Evolutionary conservation across 2,329 filamentous ascomycete species (phyloP).

Genomic region (Fusarium hainanense): DNA sequence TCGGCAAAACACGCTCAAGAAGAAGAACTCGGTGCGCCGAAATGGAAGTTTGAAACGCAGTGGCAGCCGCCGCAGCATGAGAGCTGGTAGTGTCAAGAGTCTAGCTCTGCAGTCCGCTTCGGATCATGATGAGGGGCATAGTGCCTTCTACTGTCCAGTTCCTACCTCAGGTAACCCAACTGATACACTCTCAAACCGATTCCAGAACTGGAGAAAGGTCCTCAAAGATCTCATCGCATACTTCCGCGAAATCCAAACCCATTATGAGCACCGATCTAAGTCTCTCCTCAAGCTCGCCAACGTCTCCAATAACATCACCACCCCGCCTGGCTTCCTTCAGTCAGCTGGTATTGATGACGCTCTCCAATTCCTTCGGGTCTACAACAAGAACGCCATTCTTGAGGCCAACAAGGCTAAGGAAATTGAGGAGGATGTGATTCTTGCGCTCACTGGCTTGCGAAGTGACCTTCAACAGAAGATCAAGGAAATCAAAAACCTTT

Average conservation of each 20-base stretch:
- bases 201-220: conserved; percentile 97
- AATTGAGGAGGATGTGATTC: conserved; percentile 90
- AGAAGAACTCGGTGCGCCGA: conserved; percentile 82
- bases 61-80: conserved; percentile 82
- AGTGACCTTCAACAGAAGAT: conserved; percentile 95
- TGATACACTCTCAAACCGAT: conserved; percentile 85
- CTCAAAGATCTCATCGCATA: conserved; percentile 95
- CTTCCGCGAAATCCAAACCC: conserved; percentile 89
- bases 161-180: conserved; percentile 90
- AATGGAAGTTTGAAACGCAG: conserved; percentile 81
- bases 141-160: conserved; percentile 89
- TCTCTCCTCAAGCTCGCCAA: conserved; percentile 84
- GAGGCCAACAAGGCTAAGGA: conserved; percentile 91
- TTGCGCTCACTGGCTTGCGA: conserved; percentile 84
- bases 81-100: conserved; percentile 87
- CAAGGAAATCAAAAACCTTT: conserved; percentile 95
- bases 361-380: conserved; percentile 79
- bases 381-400: conserved; percentile 81
- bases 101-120: conserved; percentile 76
- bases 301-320: conserved; percentile 81
- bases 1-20: conserved; percentile 81
- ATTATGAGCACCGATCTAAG: conserved; percentile 89
- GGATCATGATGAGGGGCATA: conserved; percentile 78
- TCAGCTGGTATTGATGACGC: conserved; percentile 91
- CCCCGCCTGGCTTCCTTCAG: conserved; percentile 79